Conservation (phyloP, 139 green algal genomes). For the Tetradesmus lagerheimii region DNA sequence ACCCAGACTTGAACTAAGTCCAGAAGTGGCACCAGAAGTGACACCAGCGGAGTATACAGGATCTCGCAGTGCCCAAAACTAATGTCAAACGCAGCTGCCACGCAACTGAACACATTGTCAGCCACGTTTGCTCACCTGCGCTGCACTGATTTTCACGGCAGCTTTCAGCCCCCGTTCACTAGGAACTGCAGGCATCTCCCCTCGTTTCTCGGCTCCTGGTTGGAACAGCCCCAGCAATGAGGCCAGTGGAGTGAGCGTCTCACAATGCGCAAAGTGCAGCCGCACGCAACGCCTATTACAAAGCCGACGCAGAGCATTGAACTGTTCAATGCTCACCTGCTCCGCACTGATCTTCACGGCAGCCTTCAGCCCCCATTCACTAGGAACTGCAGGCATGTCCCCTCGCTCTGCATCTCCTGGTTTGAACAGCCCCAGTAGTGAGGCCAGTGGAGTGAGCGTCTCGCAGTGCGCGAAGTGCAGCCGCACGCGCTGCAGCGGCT, state of each 20-base stretch:
- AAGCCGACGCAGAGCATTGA: too few species aligned
- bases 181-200: not conserved
- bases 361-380: not conserved
- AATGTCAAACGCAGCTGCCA: too few species aligned
- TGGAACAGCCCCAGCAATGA: slow-evolving; percentile 63
- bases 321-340: not conserved
- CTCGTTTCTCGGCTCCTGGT: not conserved
- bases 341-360: not conserved
- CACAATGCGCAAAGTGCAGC: too few species aligned
- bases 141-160: not conserved
- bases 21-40: too few species aligned
- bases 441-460: slow-evolving; percentile 63
- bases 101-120: too few species aligned
- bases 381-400: slow-evolving; percentile 12
- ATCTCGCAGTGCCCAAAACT: too few species aligned
- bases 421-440: slow-evolving; percentile 64
- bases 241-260: slow-evolving; percentile 48
- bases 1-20: too few species aligned
- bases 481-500: slow-evolving; percentile 22
- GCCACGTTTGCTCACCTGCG: not conserved
- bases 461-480: slow-evolving; percentile 72
- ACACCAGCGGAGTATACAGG: too few species aligned
- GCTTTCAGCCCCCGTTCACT: not conserved
- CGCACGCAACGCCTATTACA: too few species aligned
- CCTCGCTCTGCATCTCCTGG: not conserved